Evolutionary conservation across 164 flowering plant species (phyloP).

Genomic region (Umbellularia californica): DNA sequence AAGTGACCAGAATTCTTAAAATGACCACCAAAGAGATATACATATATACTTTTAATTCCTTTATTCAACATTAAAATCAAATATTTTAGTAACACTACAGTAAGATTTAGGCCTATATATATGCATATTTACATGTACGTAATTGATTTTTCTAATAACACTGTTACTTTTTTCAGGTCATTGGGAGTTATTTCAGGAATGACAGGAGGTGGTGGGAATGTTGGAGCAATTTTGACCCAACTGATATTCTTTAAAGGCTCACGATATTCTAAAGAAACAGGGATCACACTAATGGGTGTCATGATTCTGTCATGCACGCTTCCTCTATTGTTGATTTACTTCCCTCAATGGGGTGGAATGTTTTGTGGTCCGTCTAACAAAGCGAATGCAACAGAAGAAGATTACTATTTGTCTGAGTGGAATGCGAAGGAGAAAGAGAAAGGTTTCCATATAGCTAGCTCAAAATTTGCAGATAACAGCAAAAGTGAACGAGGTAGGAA

Average conservation of each 20-base stretch:
- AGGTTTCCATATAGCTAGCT: conserved; percentile 53
- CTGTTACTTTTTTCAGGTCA: conserved; percentile 44
- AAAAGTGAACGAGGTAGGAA: conserved; percentile 59
- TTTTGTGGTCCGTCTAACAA: conserved; percentile 55
- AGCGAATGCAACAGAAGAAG: conserved; percentile 54
- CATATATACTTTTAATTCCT: too few species aligned
- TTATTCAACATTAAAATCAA: too few species aligned
- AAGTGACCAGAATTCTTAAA: too few species aligned
- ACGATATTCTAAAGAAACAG: conserved; percentile 57
- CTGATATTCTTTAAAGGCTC: conserved; percentile 81
- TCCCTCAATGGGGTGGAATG: conserved; percentile 97
- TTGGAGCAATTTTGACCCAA: conserved; percentile 83
- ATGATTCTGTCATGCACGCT: conserved; percentile 76
- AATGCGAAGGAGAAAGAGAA: conserved; percentile 43
- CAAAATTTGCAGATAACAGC: conserved; percentile 77
- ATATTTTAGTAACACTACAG: too few species aligned
- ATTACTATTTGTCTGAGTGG: conserved; percentile 80
- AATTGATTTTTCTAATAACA: neutral
- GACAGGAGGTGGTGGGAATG: conserved; percentile 92
- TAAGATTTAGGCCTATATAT: too few species aligned
- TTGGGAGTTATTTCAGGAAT: conserved; percentile 86
- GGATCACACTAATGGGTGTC: conserved; percentile 80
- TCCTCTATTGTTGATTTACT: conserved; percentile 58
- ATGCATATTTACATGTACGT: too few species aligned
- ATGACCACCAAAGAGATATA: too few species aligned